A percentile compares a stretch with the other conserved stretches of the same genome.
Evolutionary conservation across 225 moss, liverwort and hornwort species (phyloP).

Genomic region (Asterella californica): DNA sequence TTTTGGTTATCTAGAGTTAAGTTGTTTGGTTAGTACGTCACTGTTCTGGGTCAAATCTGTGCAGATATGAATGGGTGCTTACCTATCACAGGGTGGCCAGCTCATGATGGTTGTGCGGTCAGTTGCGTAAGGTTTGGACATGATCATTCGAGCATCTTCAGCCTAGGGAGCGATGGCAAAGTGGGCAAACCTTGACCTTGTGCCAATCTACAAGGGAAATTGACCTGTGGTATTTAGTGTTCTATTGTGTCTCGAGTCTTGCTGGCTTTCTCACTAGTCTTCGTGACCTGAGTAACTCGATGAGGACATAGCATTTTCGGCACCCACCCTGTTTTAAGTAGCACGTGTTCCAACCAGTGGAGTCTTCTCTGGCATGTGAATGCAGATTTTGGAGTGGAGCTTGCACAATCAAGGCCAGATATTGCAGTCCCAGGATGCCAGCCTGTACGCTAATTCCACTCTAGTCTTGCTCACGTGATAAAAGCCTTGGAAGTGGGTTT

Average conservation of each 20-base stretch:
- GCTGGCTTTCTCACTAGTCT: neutral
- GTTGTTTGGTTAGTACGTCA: neutral
- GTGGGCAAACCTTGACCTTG: slow-evolving; percentile 22
- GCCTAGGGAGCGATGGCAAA: slow-evolving; percentile 83
- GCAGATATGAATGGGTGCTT: slow-evolving; percentile 77
- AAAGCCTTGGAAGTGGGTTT: neutral
- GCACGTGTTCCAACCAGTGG: neutral
- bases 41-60: neutral
- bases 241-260: neutral
- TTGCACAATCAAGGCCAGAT: slow-evolving; percentile 89
- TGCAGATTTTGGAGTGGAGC: slow-evolving; percentile 91
- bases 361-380: neutral
- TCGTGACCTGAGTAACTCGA: neutral
- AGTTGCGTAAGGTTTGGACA: slow-evolving; percentile 79
- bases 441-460: slow-evolving; percentile 45
- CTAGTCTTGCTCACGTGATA: neutral
- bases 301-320: neutral
- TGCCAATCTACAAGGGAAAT: neutral
- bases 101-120: slow-evolving; percentile 75
- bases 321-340: neutral
- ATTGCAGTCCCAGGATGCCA: slow-evolving; percentile 68
- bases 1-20: neutral
- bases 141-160: slow-evolving; percentile 81
- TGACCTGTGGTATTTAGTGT: neutral
- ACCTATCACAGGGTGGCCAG: slow-evolving; percentile 90